Evolutionary conservation across 164 flowering plant species (phyloP).

Genomic region (Kingdonia uniflora): DNA sequence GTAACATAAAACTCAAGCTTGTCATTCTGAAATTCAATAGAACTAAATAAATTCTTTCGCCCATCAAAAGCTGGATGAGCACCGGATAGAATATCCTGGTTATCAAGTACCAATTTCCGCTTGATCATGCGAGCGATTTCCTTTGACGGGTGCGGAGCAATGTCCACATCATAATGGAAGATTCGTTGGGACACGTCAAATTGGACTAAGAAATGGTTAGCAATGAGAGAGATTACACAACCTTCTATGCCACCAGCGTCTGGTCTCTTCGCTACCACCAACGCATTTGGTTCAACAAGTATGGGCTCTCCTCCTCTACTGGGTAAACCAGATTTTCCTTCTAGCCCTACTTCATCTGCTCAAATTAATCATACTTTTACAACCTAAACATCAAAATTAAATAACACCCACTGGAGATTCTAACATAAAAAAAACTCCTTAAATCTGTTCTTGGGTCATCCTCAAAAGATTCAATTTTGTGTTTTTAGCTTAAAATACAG

Average conservation of each 20-base stretch:
- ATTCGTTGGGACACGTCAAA: constrained; percentile 49
- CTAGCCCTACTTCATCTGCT: constrained; percentile 24
- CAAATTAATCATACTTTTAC: no score
- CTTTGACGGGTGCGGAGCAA: constrained; percentile 73
- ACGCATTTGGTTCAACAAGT: constrained; percentile 18
- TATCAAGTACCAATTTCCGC: constrained; percentile 54
- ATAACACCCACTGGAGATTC: no score
- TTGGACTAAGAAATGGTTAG: constrained; percentile 81
- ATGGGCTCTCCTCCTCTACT: constrained; percentile 18
- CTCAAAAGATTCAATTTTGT: neutral
- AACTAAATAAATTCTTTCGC: constrained; percentile 65
- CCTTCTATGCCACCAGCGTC: constrained; percentile 86
- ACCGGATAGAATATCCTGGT: constrained; percentile 38
- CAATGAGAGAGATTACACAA: constrained; percentile 54
- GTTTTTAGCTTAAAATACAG: neutral
- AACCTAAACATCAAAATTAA: no score
- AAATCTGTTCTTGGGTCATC: neutral
- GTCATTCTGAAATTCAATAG: constrained; percentile 54
- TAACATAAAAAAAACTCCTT: neutral
- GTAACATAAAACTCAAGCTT: constrained; percentile 57
- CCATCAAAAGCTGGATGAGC: constrained; percentile 83
- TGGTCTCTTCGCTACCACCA: constrained; percentile 61
- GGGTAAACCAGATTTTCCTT: constrained; percentile 13
- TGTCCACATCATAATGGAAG: constrained; percentile 81
- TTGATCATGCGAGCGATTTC: constrained; percentile 72